A percentile compares a stretch with the other conserved stretches of the same genome.
These are phyloP conservation scores for Candolleomyces aberdarensis DNA, from an alignment of 768 basidiomycete species.

Conservation along the genomic window DNA sequence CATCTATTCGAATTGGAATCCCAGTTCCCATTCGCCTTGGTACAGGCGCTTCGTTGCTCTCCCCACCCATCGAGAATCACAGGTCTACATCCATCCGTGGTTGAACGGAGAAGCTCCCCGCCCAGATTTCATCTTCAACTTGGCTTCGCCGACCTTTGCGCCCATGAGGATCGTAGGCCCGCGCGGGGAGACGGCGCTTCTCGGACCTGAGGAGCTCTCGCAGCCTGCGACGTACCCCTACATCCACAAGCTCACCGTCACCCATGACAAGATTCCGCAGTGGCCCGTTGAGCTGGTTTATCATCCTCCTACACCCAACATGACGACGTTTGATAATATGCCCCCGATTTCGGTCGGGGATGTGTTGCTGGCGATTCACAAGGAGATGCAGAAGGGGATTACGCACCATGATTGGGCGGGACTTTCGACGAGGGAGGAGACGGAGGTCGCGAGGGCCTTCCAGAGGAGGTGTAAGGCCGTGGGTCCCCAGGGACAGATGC, in stretches of 20 bases:
- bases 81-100: conserved; percentile 42
- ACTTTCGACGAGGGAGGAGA: conserved; percentile 27
- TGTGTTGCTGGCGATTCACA: conserved; percentile 50
- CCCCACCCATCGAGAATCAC: not conserved
- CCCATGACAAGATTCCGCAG: conserved; percentile 51
- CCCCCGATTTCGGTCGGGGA: conserved; percentile 58
- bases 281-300: conserved; percentile 60
- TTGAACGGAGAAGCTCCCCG: conserved; percentile 49
- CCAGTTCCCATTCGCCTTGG: not conserved
- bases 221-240: conserved; percentile 57
- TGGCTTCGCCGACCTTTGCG: conserved; percentile 43
- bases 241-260: conserved; percentile 51
- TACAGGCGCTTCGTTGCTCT: not conserved
- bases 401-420: conserved; percentile 37
- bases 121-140: conserved; percentile 51
- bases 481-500: conserved; percentile 24
- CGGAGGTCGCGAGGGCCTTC: conserved; percentile 34
- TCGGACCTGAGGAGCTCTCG: conserved; percentile 44
- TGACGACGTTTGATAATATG: conserved; percentile 17
- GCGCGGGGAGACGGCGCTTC: conserved; percentile 31
- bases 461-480: conserved; percentile 32
- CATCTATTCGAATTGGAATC: not conserved
- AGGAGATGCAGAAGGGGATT: conserved; percentile 42
- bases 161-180: conserved; percentile 38
- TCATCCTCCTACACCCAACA: conserved; percentile 17